Base-by-base conservation (phyloP, 176 grass and related monocot species). In the Neostapfia colusana region DNA sequence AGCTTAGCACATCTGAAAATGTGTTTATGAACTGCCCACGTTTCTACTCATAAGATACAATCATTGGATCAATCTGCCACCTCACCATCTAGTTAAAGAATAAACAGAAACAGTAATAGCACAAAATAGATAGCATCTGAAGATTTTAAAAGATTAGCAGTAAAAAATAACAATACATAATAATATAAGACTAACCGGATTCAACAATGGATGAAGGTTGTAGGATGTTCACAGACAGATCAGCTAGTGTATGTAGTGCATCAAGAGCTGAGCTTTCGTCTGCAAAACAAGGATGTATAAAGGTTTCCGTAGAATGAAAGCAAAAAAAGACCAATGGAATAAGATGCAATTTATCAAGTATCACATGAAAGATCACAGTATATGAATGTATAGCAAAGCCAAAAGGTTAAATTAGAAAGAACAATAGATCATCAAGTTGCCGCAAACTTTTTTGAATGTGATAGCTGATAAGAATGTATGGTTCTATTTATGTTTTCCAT, bases 201-300 rank as follows among this genome's bases (percentile, higher is more conserved):
- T 99, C 91, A 80, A 83, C 81, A 44, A 81, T 69, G 59, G 87
- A 85, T 57, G 84, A 75, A 74, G 95, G 95, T 2, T 86, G 89
- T 76, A 98, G 86, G 78, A 97, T 97, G 82, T 98, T 98, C 44
- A 94, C 87, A 66, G 95, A 92, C 37, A 98, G 67, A 90, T 99
- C 91, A 42, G 95, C 95, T 72, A 99, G 87, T 21, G 91, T 99
- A 79, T 95, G 87, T 64, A 99, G 79, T 38, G 95, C 95, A 84
- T 93, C 91, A 4, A 99, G 79, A 54, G 89, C 89, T 60, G 75
- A 70, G 67, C 63, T 88, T 88, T 95, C 89, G 80, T 94, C 91
- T 79, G 81, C 79, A 79, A 87, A 88, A 78, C 53, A 87, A 63
- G 66, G 57, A 20, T 54, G 44, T 38, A 80, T 15, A 18, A 63